Evolutionary conservation across 345 rosid species (phyloP).

Genomic region (Populus euphratica): DNA sequence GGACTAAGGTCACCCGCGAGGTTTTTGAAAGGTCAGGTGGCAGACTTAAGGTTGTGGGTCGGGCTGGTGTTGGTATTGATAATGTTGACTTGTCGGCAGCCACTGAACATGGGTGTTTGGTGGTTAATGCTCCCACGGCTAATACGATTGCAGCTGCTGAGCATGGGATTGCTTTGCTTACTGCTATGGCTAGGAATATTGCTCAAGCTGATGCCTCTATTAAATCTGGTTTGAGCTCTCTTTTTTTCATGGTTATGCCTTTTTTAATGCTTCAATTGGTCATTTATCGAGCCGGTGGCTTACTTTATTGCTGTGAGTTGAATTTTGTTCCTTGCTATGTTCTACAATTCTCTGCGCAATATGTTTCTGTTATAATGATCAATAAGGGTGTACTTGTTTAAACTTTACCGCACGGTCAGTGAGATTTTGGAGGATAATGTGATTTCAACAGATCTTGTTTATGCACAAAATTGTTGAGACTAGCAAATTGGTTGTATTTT

Average conservation of each 20-base stretch:
- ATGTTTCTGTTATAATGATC: neutral
- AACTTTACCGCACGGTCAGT: neutral
- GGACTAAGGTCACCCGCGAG: constrained; percentile 19
- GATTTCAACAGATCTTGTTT: neutral
- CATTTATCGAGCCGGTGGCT: constrained; percentile 16
- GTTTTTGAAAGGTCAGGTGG: constrained; percentile 18
- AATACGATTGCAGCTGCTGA: constrained; percentile 23
- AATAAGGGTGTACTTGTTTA: neutral
- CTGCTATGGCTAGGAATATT: constrained; percentile 20
- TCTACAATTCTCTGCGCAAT: neutral
- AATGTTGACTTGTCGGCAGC: constrained; percentile 24
- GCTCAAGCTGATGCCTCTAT: constrained; percentile 18
- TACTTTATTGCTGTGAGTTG: neutral
- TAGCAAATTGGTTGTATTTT: neutral
- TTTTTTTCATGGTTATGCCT: no score
- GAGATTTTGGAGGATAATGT: neutral
- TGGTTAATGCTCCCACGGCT: constrained; percentile 21
- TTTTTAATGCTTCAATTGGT: neutral
- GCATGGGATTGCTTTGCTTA: constrained; percentile 21
- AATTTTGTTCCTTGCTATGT: neutral
- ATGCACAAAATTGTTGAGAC: neutral
- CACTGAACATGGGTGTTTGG: constrained; percentile 22
- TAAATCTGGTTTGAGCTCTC: constrained; percentile 11
- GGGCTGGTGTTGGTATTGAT: constrained; percentile 24
- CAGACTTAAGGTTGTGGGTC: constrained; percentile 24